Percentiles rank a stretch among this genome's conserved stretches.
Conservation (phyloP, 805 yeast species). For the Candida incommunis region DNA sequence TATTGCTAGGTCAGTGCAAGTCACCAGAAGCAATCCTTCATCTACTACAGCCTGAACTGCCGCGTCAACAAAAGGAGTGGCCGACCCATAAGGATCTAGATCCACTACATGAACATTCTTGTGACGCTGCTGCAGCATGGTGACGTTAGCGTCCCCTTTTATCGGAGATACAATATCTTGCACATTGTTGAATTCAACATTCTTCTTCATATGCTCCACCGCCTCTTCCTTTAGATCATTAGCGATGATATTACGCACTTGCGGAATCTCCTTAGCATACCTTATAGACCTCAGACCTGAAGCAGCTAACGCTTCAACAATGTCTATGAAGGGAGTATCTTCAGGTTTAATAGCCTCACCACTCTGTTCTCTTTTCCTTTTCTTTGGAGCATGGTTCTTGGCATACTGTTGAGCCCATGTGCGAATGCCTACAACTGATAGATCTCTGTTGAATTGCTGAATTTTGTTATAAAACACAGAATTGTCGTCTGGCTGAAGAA, state of each 20-base stretch:
- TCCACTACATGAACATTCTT: conserved; percentile 68
- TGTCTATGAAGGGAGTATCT: conserved; percentile 37
- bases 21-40: conserved; percentile 74
- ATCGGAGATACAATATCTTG: conserved; percentile 44
- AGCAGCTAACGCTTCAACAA: conserved; percentile 86
- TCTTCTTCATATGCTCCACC: conserved; percentile 62
- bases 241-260: conserved; percentile 61
- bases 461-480: conserved; percentile 89
- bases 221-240: conserved; percentile 83
- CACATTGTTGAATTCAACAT: conserved; percentile 54
- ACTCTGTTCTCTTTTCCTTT: conserved; percentile 8
- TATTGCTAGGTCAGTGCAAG: conserved; percentile 94
- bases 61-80: conserved; percentile 87
- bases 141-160: conserved; percentile 81
- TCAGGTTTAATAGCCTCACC: conserved; percentile 5
- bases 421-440: conserved; percentile 68
- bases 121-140: conserved; percentile 38
- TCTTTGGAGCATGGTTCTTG: conserved; percentile 11
- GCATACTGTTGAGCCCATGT: conserved; percentile 65
- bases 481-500: conserved; percentile 69
- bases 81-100: conserved; percentile 95
- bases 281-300: conserved; percentile 90
- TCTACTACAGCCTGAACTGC: conserved; percentile 76
- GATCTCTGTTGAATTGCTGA: conserved; percentile 91
- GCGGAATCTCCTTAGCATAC: conserved; percentile 82